Conservation (phyloP, 768 basidiomycete genomes). For the Cubamyces sp. region DNA sequence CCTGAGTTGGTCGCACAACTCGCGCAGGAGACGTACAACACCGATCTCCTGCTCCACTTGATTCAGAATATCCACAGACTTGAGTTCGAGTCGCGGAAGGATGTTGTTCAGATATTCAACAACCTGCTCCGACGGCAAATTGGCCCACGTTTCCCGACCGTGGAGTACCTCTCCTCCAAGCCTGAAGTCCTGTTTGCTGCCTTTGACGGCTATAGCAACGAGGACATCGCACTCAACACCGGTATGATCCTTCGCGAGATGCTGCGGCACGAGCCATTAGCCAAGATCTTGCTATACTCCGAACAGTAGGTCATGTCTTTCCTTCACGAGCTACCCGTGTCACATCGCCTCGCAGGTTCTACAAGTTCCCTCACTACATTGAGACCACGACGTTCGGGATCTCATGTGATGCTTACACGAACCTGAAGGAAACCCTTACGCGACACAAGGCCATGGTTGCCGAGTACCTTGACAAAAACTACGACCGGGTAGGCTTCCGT, state of each 20-base stretch:
- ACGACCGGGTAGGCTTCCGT: conserved; percentile 74
- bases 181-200: conserved; percentile 82
- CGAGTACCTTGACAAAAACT: conserved; percentile 94
- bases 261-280: conserved; percentile 89
- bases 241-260: conserved; percentile 99
- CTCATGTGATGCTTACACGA: conserved; percentile 96
- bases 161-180: conserved; percentile 86
- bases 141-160: conserved; percentile 92
- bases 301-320: conserved; percentile 72
- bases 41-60: conserved; percentile 81
- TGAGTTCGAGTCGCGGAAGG: conserved; percentile 93
- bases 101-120: conserved; percentile 87
- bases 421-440: conserved; percentile 96
- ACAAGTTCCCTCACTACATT: conserved; percentile 94
- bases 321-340: background rate
- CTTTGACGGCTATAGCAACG: conserved; percentile 91
- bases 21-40: conserved; percentile 93
- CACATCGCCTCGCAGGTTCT: conserved; percentile 72
- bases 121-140: conserved; percentile 90
- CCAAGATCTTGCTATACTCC: conserved; percentile 87
- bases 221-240: conserved; percentile 95
- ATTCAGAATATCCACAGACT: conserved; percentile 83
- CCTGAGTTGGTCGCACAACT: conserved; percentile 93
- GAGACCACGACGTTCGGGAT: conserved; percentile 98
- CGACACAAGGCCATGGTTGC: conserved; percentile 99